Percentiles rank a stretch among this genome's conserved stretches.
phyloP scores from a whole-genome alignment of 1,284 basidiomycete species.

The Ceratobasidium sp. region DNA sequence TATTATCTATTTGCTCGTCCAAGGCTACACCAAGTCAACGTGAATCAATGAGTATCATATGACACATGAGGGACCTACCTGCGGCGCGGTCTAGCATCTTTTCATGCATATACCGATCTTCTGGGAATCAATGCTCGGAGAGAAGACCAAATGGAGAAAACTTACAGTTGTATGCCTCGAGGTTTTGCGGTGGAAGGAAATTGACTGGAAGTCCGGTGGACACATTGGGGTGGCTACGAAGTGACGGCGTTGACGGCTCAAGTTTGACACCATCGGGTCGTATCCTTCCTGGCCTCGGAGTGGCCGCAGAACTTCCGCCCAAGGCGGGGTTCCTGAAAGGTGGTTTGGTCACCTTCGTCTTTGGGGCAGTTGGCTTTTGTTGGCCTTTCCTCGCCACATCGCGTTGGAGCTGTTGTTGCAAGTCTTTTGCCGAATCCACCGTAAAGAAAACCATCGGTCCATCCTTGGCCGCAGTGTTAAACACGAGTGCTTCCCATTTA shows the following conservation, averaged over 20 bases:
- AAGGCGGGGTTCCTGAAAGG: constrained; percentile 7
- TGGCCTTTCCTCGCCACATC: constrained; percentile 61
- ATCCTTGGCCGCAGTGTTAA: constrained; percentile 63
- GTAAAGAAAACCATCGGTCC: constrained; percentile 34
- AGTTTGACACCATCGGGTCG: constrained; percentile 10
- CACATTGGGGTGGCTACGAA: constrained; percentile 57
- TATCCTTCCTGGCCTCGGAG: not conserved
- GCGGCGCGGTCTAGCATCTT: constrained; percentile 85
- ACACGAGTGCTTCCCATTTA: constrained; percentile 75
- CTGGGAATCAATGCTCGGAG: constrained; percentile 21
- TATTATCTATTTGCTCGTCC: constrained; percentile 88
- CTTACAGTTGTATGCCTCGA: constrained; percentile 63
- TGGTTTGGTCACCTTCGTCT: constrained; percentile 38
- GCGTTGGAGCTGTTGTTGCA: constrained; percentile 69
- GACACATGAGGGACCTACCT: constrained; percentile 62
- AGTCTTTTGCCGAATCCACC: constrained; percentile 60
- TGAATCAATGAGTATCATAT: not conserved
- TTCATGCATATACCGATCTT: constrained; percentile 95
- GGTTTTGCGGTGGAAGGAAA: constrained; percentile 60
- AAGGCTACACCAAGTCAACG: constrained; percentile 64
- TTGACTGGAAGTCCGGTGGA: constrained; percentile 65
- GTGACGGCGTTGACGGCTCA: constrained; percentile 7
- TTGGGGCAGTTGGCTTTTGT: constrained; percentile 33
- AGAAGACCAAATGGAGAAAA: not conserved
- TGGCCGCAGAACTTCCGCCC: constrained; percentile 1